Evolutionary conservation across 2,329 filamentous ascomycete genomes (phyloP).

Genomic region (Purpureocillium takamizusanense): DNA sequence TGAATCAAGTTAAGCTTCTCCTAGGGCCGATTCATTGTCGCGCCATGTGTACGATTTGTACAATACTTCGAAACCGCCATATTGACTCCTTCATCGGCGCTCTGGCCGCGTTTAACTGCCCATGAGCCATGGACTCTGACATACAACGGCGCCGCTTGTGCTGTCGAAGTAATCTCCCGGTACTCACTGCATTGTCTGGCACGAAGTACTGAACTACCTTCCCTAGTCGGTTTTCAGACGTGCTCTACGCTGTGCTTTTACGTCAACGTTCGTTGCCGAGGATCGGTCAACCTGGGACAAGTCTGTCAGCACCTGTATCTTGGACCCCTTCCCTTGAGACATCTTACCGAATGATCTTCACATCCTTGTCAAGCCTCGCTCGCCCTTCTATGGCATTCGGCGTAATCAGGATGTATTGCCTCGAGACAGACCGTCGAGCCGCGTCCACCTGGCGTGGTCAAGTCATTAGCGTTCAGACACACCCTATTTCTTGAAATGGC

Average conservation of each 20-base stretch:
- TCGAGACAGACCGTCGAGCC: constrained; percentile 75
- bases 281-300: constrained; percentile 43
- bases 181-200: too few species aligned
- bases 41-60: neutral
- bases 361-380: constrained; percentile 53
- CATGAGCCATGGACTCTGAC: too few species aligned
- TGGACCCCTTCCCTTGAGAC: neutral
- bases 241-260: neutral
- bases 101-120: too few species aligned
- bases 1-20: constrained; percentile 26
- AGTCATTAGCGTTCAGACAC: constrained; percentile 2
- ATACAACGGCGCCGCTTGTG: too few species aligned
- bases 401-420: constrained; percentile 94
- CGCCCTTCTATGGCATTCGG: constrained; percentile 70
- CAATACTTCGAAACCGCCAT: neutral
- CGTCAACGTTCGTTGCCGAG: constrained; percentile 42
- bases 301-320: constrained; percentile 13
- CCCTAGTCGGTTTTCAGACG: too few species aligned
- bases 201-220: too few species aligned
- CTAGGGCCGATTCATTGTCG: too few species aligned
- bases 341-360: constrained; percentile 65
- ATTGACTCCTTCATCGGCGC: too few species aligned
- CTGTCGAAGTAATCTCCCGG: too few species aligned
- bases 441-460: constrained; percentile 60
- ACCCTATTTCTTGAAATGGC: neutral